Conservation (phyloP, 495 filamentous ascomycete species). For the Usnea hakonensis region DNA sequence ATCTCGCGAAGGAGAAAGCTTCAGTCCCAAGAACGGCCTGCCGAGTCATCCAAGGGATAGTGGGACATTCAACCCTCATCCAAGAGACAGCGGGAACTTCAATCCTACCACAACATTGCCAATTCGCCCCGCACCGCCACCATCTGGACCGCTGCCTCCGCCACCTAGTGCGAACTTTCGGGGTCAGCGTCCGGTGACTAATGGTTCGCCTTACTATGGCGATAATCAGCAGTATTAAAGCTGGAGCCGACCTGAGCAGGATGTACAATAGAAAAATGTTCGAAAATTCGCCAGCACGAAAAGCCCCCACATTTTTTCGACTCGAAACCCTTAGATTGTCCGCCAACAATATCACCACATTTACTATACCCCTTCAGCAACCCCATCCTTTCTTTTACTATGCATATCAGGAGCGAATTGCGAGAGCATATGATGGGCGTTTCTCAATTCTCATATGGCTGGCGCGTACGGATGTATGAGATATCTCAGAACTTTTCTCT, state of each 20-base stretch:
- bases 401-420: not conserved
- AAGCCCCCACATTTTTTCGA: not conserved
- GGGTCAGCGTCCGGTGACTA: constrained; percentile 10
- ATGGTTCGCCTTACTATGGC: constrained; percentile 13
- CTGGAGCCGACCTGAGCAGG: not conserved
- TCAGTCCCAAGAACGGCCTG: constrained; percentile 18
- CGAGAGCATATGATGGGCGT: not conserved
- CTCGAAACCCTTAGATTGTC: not conserved
- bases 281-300: not conserved
- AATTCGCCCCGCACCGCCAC: constrained; percentile 38
- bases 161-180: constrained; percentile 22
- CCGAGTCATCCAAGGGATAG: constrained; percentile 35
- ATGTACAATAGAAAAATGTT: not conserved
- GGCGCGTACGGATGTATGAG: not conserved
- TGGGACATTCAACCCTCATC: constrained; percentile 32
- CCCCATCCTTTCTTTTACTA: not conserved
- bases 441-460: not conserved
- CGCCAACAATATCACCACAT: not conserved
- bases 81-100: constrained; percentile 34
- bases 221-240: constrained; percentile 13
- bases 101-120: constrained; percentile 33
- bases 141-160: constrained; percentile 35
- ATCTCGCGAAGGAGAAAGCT: constrained; percentile 29
- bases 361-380: not conserved
- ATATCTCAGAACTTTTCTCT: not conserved